Base-by-base conservation (phyloP, 1,284 basidiomycete species). In the Cryptococcus sp. region DNA sequence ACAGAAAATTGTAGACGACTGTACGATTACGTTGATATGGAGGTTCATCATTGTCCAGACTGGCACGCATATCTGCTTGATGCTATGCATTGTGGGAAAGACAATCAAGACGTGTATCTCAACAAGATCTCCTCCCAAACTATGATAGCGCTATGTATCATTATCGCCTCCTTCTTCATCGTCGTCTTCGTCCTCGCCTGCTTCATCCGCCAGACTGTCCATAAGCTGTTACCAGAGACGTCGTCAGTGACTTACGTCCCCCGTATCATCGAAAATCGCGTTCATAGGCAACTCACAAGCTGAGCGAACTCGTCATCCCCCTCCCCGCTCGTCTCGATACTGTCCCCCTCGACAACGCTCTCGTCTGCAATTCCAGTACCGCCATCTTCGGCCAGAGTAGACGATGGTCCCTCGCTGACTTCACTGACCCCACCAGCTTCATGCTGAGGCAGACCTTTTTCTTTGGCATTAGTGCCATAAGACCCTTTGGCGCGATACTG, bases 281-380 rank as follows among this genome's bases (percentile, higher is more conserved):
- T 16, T 8, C 35, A 22, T 3, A 42, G 16, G 22, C 27, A 6
- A 61, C 68, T 61, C 49, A 68, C 68, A 69, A 75, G 64, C 57
- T 60, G 53, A 23, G 73, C 73, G 64, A 75, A 75, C 55, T 74
- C 72, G 50, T 75, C 73, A 19, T 75, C 71, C 30, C 60, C 64
- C 2, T 68, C 67, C 8, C 42, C 55, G 40, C 41, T 58, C 6
- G 50, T 55, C 17, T 56, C 60, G 15, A 41, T 41, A 27, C 55
- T 54, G 11, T 17, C 42, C 10, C 40, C 50, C 22, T 40, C 52
- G 13, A 39, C 53, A n/a, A 19, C 20, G 19, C 40, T 19, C 13
- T n/a, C 49, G 23, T 42, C 55, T 30, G 30, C 30, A 35, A 10
- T 35, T 10, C 30, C 42, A n/a, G 5, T n/a, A 15, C 8, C 42